These are phyloP conservation scores for Nicotiana benthamiana DNA, from an alignment of 257 asterid genomes.

Conservation along the genomic window DNA sequence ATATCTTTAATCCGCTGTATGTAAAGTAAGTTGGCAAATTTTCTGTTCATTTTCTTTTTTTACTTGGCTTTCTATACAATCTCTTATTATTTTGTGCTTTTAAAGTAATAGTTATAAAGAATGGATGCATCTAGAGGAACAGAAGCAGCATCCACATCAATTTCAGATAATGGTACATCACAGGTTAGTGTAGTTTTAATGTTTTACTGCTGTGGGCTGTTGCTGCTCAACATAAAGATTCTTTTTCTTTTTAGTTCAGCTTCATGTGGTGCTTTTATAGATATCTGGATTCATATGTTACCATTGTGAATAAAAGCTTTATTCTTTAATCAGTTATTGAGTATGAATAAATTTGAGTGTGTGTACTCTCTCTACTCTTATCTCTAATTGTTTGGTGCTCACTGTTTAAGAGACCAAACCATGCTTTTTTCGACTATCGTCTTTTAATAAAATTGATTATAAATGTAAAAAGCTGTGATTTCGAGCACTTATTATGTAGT, in stretches of 20 bases:
- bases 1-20: background rate
- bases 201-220: too few species aligned
- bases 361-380: background rate
- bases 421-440: background rate
- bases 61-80: background rate
- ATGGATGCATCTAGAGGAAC: conserved; percentile 17
- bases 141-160: conserved; percentile 6
- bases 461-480: background rate
- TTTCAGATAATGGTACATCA: conserved; percentile 11
- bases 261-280: background rate
- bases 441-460: background rate
- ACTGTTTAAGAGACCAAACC: background rate
- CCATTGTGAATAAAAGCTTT: background rate
- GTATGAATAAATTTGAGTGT: background rate
- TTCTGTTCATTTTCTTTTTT: background rate
- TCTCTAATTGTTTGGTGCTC: background rate
- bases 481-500: background rate
- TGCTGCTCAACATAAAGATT: background rate
- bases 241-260: too few species aligned
- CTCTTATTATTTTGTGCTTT: background rate
- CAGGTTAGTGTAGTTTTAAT: conserved; percentile 1
- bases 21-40: background rate
- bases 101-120: background rate
- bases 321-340: background rate
- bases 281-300: background rate